Percentiles rank a stretch among this genome's conserved stretches.
These are phyloP conservation scores for Candida sp. DNA, from an alignment of 1,139 yeast species.

Conservation along the genomic window DNA sequence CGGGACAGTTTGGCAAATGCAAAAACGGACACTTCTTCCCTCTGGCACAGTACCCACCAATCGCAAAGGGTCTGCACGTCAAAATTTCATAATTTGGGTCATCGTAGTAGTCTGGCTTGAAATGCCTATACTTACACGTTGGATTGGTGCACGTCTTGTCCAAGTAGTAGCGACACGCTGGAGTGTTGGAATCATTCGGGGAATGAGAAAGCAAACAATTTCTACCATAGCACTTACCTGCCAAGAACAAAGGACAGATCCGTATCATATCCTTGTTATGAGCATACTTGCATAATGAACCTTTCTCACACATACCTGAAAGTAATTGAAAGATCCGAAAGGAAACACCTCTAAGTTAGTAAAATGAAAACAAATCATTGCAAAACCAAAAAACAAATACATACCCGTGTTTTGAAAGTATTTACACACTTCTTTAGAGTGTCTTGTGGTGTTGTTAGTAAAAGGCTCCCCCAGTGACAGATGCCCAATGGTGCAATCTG, in stretches of 20 bases:
- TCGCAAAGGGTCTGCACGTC: slow-evolving; percentile 69
- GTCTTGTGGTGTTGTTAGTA: slow-evolving; percentile 11
- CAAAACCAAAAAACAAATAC: slow-evolving; percentile 21
- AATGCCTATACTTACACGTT: slow-evolving; percentile 59
- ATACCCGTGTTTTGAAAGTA: slow-evolving; percentile 45
- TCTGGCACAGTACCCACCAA: slow-evolving; percentile 68
- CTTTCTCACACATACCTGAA: slow-evolving; percentile 58
- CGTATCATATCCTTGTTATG: slow-evolving; percentile 58
- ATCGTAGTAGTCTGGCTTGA: slow-evolving; percentile 36
- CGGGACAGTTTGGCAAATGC: slow-evolving; percentile 74
- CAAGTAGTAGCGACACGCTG: slow-evolving; percentile 61
- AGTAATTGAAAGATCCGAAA: slow-evolving; percentile 23
- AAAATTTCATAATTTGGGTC: slow-evolving; percentile 44
- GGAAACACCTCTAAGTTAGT: slow-evolving; percentile 16
- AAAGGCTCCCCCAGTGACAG: neutral
- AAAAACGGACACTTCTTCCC: slow-evolving; percentile 62
- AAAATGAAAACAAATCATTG: slow-evolving; percentile 3
- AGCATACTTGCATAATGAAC: slow-evolving; percentile 54
- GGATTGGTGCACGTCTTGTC: slow-evolving; percentile 56
- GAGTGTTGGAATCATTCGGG: slow-evolving; percentile 65
- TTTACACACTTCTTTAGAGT: slow-evolving; percentile 33
- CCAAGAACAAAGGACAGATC: slow-evolving; percentile 56
- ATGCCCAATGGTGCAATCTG: neutral
- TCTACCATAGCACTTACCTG: slow-evolving; percentile 50
- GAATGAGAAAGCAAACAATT: slow-evolving; percentile 62